Conservation (phyloP, 1,284 basidiomycete genomes). For the Boletus mariae region DNA sequence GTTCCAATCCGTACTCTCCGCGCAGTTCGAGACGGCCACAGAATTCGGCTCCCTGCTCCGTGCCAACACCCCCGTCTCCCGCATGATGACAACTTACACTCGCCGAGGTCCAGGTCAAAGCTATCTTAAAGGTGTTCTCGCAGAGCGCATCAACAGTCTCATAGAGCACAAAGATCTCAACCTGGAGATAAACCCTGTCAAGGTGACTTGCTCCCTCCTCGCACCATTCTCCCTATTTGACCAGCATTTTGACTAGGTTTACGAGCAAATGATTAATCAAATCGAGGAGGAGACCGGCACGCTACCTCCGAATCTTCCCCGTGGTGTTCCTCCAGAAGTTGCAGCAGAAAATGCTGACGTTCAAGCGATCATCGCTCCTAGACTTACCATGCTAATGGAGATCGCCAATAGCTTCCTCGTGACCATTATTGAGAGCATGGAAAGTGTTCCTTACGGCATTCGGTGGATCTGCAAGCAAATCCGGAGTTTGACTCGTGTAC, state of each 20-base stretch:
- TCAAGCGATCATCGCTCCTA: conserved; percentile 94
- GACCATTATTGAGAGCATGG: conserved; percentile 98
- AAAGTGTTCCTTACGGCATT: conserved; percentile 97
- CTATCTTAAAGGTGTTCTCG: conserved; percentile 94
- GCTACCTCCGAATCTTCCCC: conserved; percentile 84
- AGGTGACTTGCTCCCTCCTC: conserved; percentile 49
- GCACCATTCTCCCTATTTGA: background rate
- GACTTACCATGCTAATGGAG: conserved; percentile 97
- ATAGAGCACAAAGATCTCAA: conserved; percentile 99
- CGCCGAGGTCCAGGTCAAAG: conserved; percentile 96
- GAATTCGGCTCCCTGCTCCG: conserved; percentile 97
- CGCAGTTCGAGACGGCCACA: conserved; percentile 97
- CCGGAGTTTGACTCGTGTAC: conserved; percentile 86
- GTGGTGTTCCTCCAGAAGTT: conserved; percentile 90
- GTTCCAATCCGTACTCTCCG: conserved; percentile 97
- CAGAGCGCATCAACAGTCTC: conserved; percentile 95
- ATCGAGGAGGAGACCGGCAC: conserved; percentile 95
- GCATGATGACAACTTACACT: conserved; percentile 99
- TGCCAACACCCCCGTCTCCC: conserved; percentile 97
- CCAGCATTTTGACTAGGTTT: conserved; percentile 54
- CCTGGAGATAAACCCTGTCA: conserved; percentile 97
- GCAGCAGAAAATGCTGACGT: conserved; percentile 92
- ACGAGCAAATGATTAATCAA: conserved; percentile 98
- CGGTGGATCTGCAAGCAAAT: conserved; percentile 99
- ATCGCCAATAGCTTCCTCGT: conserved; percentile 96